Evolutionary conservation across 2,329 filamentous ascomycete genomes (phyloP).

Genomic region (Tolypocladium tropicale): DNA sequence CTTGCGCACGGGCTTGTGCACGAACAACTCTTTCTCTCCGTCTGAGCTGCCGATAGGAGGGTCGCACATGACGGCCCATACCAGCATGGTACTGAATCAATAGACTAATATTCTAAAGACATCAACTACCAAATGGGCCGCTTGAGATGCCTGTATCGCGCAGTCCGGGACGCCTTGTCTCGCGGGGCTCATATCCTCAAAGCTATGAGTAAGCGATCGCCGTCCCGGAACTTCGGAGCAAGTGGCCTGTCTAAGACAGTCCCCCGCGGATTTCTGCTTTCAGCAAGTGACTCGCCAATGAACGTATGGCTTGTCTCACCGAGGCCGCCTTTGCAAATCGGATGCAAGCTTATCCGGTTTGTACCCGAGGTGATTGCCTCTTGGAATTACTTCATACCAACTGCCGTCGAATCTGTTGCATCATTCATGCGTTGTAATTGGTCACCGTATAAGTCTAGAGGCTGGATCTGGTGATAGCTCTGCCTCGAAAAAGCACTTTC

Average conservation of each 20-base stretch:
- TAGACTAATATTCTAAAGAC: neutral
- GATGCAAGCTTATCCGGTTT: neutral
- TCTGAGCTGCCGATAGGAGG: no score
- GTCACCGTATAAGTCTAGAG: neutral
- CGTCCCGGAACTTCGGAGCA: neutral
- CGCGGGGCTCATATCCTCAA: neutral
- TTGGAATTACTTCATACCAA: neutral
- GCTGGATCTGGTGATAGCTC: neutral
- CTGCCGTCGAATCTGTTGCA: neutral
- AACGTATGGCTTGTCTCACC: neutral
- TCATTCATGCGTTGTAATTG: neutral
- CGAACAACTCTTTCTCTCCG: no score
- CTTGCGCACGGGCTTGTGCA: no score
- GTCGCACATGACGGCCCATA: neutral
- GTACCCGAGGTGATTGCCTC: neutral
- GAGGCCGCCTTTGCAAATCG: neutral
- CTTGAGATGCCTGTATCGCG: no score
- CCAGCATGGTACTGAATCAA: neutral
- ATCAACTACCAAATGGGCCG: neutral
- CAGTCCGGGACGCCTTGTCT: neutral
- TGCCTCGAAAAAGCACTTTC: neutral
- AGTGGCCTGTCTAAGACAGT: neutral
- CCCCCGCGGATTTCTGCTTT: neutral
- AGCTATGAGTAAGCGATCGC: neutral
- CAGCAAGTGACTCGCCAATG: neutral